phyloP scores from a whole-genome alignment of 2,329 filamentous ascomycete genomes.

The Neurospora crassa region DNA sequence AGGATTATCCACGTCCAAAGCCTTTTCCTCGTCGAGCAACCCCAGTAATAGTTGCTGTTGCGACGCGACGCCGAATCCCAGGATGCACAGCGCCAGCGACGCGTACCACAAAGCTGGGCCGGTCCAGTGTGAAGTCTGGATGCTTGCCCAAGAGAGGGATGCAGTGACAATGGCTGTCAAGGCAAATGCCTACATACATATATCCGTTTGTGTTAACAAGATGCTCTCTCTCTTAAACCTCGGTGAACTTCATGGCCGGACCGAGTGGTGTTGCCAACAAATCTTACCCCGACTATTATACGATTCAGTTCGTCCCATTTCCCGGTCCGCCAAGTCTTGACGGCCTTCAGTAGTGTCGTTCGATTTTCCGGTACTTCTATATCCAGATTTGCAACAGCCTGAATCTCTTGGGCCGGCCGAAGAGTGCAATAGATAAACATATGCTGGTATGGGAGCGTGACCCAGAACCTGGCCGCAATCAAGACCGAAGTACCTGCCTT shows the following conservation, averaged over 20 bases:
- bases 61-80: not conserved
- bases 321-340: not conserved
- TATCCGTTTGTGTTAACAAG: not conserved
- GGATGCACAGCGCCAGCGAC: not conserved
- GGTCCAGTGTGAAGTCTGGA: slow-evolving; percentile 1
- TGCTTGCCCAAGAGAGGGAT: slow-evolving; percentile 1
- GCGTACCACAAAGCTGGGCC: slow-evolving; percentile 6
- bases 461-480: not conserved
- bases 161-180: slow-evolving; percentile 4
- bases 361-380: not conserved
- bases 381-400: not conserved
- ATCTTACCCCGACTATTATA: not conserved
- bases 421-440: slow-evolving; percentile 5
- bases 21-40: not conserved
- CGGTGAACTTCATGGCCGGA: too few species aligned
- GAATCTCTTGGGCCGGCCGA: not conserved
- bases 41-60: not conserved
- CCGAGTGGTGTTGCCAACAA: not conserved
- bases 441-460: slow-evolving; percentile 4
- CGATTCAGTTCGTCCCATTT: slow-evolving; percentile 2
- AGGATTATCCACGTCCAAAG: not conserved
- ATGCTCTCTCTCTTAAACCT: too few species aligned
- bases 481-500: not conserved
- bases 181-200: not conserved
- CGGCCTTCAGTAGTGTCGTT: not conserved